phyloP scores from a whole-genome alignment of 2,329 filamentous ascomycete species.

The Juglanconis sp. region DNA sequence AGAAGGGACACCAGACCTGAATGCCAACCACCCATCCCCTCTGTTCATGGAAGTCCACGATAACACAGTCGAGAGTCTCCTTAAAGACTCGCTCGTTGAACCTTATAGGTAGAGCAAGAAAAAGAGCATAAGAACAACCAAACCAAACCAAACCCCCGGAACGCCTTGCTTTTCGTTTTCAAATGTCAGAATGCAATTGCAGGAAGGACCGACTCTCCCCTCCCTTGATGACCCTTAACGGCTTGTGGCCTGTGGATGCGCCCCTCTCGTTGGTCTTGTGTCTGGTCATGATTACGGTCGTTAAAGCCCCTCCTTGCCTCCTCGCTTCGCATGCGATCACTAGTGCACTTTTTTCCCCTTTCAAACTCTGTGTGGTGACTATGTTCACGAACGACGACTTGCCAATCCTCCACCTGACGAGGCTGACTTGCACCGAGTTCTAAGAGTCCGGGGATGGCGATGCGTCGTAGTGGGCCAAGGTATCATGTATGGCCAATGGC shows the following conservation, averaged over 20 bases:
- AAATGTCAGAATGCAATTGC: slow-evolving; percentile 12
- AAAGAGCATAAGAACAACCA: background rate
- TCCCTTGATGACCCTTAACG: background rate
- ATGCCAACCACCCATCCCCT: background rate
- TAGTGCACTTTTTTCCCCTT: background rate
- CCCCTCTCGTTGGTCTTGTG: background rate
- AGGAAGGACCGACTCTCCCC: background rate
- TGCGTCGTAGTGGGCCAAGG: background rate
- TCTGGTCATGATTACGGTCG: slow-evolving; percentile 8
- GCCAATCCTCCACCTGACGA: background rate
- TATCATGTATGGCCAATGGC: background rate
- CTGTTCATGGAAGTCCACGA: background rate
- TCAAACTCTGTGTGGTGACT: background rate
- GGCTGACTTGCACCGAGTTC: background rate
- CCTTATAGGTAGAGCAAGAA: background rate
- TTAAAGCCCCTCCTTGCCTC: background rate
- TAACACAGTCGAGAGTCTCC: background rate
- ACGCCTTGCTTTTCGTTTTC: slow-evolving; percentile 16
- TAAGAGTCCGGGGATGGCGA: background rate
- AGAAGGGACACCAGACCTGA: background rate
- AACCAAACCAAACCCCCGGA: slow-evolving; percentile 1
- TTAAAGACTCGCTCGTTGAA: background rate
- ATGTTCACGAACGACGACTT: background rate
- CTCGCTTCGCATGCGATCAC: background rate
- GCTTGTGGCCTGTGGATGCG: background rate